Evolutionary conservation across 75 land plant genomes (phyloP), one percentile per base, ranked within the genome.

Genomic region (Pinus taeda): DNA sequence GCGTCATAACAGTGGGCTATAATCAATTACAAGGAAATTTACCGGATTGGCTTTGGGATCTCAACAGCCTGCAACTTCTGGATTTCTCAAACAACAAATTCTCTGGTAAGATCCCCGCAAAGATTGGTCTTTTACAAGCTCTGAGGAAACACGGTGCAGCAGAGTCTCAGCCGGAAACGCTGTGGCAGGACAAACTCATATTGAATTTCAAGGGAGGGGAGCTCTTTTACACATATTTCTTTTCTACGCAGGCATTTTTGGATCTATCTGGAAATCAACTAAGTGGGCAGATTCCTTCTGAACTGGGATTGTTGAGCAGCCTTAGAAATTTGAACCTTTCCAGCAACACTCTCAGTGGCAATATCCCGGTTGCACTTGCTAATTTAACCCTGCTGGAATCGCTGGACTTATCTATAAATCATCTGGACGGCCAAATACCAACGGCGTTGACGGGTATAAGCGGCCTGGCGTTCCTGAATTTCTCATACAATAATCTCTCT

Each of bases 81-180:
- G 33, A 33, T 33, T 33, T 33, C 33, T 33, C 33, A 33, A 33
- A 33, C 2, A 83, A 83, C 57, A 13, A 36, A 8, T 60, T 80
- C 30, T 29, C 36, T 57, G 78, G 77, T 30, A 45, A 2, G 9
- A 83, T 83, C 22, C 77, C 85, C 18, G 67, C 77, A 12, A 78
- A 81, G 70, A 53, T 93, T 17, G 33, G 56, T 45, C 59, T 57
- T 4, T 49, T 30, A 13, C 36, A 63, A 75, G 65, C 2, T 17
- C 15, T 74, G 57, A 4, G 13, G 5, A 45, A 39, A 4, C 42
- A 39, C 5, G 42, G 42, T 39, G 42, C 42, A 4, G 42, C 6
- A 39, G 0, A 39, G 42, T 4, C 42, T 39, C 42, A 39, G 42
- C 42, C 42, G 4, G 4, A 39, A 4, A 39, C 42, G 42, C 5